Base-by-base conservation (phyloP, 2,329 filamentous ascomycete genomes). In the Alternaria novae-zelandiae region DNA sequence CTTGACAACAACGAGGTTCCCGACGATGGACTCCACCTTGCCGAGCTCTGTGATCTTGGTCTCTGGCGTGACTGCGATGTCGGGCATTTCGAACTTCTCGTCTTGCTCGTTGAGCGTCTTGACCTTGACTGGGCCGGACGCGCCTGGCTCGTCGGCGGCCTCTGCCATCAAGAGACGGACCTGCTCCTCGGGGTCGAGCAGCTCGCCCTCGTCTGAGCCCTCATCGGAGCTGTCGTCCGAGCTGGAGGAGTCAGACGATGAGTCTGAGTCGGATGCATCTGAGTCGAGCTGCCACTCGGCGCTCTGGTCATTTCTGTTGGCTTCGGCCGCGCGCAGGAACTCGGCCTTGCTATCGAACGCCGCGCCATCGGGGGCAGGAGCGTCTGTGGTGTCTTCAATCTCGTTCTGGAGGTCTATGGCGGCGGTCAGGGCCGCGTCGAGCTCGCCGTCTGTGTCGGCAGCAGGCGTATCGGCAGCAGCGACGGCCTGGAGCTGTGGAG, bases 111-210 rank as follows among this genome's bases (percentile, higher is more conserved):
- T 97, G 76, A 93, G 90, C 1, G 94, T 97, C 62, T 91, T 89
- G 47, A 96, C 81, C 47, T 87, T 86, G 55, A 81, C 79, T 53
- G 85, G 86, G 23, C 83, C 83, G 15, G 88, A 86, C 12, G 86
- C 88, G 70, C 94, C 93, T 57, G 94, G 91, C 59, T 96, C 94
- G 2, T 91, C 94, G 2, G 89, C 92, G 30, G 86, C 89, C 67
- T 95, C 94, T 46, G 88, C 91, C 93, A 98, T 96, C 21, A 98
- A 83, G 53, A 97, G 89, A 32, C 90, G 90, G 1, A 92, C 93
- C 61, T 92, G 91, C 77, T 97, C 94, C 73, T 94, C 93, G 3
- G 94, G 88, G 57, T 90, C 90, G 2, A 97, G 84, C 45, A 94
- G 85, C 57, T 91, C 76, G 51, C 77, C 77, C 28, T 79, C 88